These are phyloP conservation scores for Ceratocystis eucalypticola DNA, from an alignment of 2,329 filamentous ascomycete species.

Conservation along the genomic window DNA sequence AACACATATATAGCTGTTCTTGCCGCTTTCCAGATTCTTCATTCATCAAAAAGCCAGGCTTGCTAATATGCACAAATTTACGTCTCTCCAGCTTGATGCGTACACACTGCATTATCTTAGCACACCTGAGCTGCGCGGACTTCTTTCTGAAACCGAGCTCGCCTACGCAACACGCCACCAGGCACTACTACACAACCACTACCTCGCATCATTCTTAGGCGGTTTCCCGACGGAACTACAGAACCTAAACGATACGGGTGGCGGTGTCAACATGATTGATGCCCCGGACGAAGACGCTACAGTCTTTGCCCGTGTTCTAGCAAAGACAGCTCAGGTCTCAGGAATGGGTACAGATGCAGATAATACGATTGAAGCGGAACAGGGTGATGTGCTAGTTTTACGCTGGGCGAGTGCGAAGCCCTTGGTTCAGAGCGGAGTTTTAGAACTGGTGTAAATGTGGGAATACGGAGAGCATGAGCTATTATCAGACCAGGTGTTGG, in stretches of 20 bases:
- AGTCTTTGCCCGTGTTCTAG: constrained; percentile 67
- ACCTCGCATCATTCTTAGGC: constrained; percentile 68
- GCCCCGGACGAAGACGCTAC: constrained; percentile 67
- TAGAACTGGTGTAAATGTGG: constrained; percentile 43
- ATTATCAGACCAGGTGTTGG: neutral
- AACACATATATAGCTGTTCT: neutral
- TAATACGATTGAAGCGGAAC: constrained; percentile 41
- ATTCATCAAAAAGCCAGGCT: neutral
- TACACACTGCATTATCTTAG: constrained; percentile 62
- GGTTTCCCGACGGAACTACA: constrained; percentile 69
- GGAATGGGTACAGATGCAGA: constrained; percentile 53
- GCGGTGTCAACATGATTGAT: constrained; percentile 85
- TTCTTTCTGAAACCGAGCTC: constrained; percentile 64
- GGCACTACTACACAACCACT: constrained; percentile 70
- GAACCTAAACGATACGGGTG: constrained; percentile 72
- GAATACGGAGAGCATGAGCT: neutral
- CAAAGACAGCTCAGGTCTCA: constrained; percentile 40
- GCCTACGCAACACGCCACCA: constrained; percentile 79
- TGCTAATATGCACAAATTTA: neutral
- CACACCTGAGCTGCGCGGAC: constrained; percentile 37
- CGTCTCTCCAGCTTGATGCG: constrained; percentile 50
- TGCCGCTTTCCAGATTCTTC: neutral
- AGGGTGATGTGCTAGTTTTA: constrained; percentile 55
- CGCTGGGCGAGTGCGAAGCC: constrained; percentile 61
- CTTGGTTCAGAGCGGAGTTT: constrained; percentile 40